Evolutionary conservation across 1,284 basidiomycete genomes (phyloP), one percentile per base, ranked within the genome.

Genomic region (Puccinia brachypodii): DNA sequence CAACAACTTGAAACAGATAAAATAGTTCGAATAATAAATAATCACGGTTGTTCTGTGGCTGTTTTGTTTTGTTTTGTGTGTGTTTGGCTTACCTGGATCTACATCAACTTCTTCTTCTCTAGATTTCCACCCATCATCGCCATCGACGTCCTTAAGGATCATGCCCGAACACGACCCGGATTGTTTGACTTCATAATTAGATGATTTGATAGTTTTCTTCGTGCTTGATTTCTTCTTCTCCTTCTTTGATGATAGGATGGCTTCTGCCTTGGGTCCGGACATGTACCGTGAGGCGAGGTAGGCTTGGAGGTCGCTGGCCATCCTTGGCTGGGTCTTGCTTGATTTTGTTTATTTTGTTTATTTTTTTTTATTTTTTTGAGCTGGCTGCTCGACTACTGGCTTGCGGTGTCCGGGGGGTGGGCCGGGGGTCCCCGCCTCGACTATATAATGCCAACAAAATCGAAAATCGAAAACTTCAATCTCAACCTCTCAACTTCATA

Each of bases 231-330:
- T 89, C 87, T 91, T 92, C 85, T 90, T 90, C 1, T 89, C 89
- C 0, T 89, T 58, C 40, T 60, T 62, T 69, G 90, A 90, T 3
- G 94, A 89, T 3, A 98, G 90, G 83, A 99, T 98, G 19, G 95
- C 95, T 84, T 98, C 96, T 3, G 96, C 95, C 86, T 98, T 99
- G 0, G 94, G 92, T 0, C 96, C 96, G 7, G 95, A 93, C 94
- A 98, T 97, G 88, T 99, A 99, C 76, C 88, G 89, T 42, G 87
- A 84, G 0, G 89, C 89, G 13, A 89, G 85, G 84, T 89, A 89
- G 9, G 88, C 87, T 85, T 89, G 88, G 42, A 89, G 86, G 82
- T 88, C 87, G 28, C 42, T 62, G 22, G 77, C 58, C 79, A 81
- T 81, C n/a, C n/a, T n/a, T n/a, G n/a, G n/a, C n/a, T 36, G 47